Percentiles rank a stretch among this genome's conserved stretches.
Conservation (phyloP, 2,329 filamentous ascomycete species). For the Neopestalotiopsis sp. region DNA sequence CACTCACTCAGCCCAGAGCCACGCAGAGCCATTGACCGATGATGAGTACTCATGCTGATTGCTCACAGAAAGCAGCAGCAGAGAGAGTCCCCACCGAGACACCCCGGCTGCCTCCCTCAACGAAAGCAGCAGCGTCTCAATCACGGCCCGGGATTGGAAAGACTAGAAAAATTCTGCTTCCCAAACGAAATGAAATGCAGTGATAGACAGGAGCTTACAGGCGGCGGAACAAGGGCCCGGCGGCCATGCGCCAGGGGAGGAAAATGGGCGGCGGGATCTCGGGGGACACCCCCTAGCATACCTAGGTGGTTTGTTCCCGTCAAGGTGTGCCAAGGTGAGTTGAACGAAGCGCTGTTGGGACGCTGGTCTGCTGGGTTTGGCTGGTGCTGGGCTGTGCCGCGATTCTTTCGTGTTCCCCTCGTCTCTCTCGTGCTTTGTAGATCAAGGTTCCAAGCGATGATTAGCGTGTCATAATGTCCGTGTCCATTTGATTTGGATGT, state of each 20-base stretch:
- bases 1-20: slow-evolving; percentile 19
- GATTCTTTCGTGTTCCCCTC: no score
- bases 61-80: neutral
- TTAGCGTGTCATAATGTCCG: neutral
- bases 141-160: neutral
- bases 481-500: neutral
- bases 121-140: neutral
- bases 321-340: slow-evolving; percentile 1
- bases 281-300: neutral
- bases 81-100: slow-evolving; percentile 5
- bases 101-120: slow-evolving; percentile 4
- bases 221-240: neutral
- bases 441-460: neutral
- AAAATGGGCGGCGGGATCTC: neutral
- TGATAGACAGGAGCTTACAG: neutral
- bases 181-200: slow-evolving; percentile 1
- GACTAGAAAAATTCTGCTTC: neutral
- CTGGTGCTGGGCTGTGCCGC: neutral
- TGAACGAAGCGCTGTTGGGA: neutral
- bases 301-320: neutral
- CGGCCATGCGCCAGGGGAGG: neutral
- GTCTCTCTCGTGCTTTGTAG: neutral
- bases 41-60: no score
- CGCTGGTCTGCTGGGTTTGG: neutral
- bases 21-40: no score